A percentile compares a stretch with the other conserved stretches of the same genome.
Conservation (phyloP, 352 stramenopile genomes). For the Elongisporangium anandrum region DNA sequence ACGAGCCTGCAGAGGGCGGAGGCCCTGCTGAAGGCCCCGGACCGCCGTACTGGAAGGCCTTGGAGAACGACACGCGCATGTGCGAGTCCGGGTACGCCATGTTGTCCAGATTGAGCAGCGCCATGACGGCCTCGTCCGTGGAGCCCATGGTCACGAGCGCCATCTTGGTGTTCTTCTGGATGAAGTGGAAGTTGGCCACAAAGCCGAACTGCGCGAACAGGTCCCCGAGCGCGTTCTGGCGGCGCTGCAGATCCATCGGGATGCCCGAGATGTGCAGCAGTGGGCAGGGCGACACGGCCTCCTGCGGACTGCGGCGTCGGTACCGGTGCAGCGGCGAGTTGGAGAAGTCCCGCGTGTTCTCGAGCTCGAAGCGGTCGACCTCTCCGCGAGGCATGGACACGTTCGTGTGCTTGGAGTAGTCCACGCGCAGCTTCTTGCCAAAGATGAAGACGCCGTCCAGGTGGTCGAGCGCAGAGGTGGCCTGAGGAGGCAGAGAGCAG, state of each 20-base stretch:
- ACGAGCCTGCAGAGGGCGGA: constrained; percentile 19
- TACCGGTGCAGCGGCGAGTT: constrained; percentile 73
- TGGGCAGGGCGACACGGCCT: constrained; percentile 58
- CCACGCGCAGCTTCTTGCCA: constrained; percentile 73
- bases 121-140: constrained; percentile 72
- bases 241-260: constrained; percentile 57
- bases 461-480: constrained; percentile 71
- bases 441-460: constrained; percentile 72
- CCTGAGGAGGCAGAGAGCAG: constrained; percentile 18
- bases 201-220: constrained; percentile 71
- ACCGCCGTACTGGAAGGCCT: constrained; percentile 36
- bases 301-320: constrained; percentile 51
- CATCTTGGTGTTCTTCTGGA: constrained; percentile 78
- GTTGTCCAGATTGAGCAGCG: constrained; percentile 67
- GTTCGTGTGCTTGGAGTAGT: constrained; percentile 78
- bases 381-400: constrained; percentile 79
- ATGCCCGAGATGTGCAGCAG: constrained; percentile 77
- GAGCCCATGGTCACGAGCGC: constrained; percentile 71
- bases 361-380: constrained; percentile 77
- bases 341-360: constrained; percentile 81
- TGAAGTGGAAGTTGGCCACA: constrained; percentile 69
- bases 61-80: constrained; percentile 82
- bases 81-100: constrained; percentile 62
- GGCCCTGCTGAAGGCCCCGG: constrained; percentile 4
- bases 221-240: constrained; percentile 50